Percentiles rank a stretch among this genome's conserved stretches.
Evolutionary conservation across 2,329 filamentous ascomycete genomes (phyloP).

Genomic region (Xenosphaeropsis pyriputrescens): DNA sequence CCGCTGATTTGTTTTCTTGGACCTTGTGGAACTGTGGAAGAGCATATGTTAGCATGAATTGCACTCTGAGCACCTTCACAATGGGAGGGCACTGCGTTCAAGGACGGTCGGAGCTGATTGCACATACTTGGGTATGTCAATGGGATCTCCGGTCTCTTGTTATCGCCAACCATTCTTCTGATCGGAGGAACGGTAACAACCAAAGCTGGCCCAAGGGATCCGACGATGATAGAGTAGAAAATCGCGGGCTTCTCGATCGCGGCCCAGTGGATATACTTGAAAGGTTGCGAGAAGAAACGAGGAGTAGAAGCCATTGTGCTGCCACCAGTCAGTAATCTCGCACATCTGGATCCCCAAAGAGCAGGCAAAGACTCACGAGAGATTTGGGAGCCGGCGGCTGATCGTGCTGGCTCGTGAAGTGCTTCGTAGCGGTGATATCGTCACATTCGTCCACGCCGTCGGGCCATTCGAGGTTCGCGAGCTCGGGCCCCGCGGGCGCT

Average conservation of each 20-base stretch:
- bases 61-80: background rate
- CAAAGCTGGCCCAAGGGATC: slow-evolving; percentile 54
- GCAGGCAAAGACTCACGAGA: no score
- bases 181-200: slow-evolving; percentile 62
- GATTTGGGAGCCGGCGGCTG: no score
- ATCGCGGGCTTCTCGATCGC: slow-evolving; percentile 77
- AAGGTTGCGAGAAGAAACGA: slow-evolving; percentile 70
- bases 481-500: no score
- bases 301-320: slow-evolving; percentile 48
- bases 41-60: slow-evolving; percentile 9
- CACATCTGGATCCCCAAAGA: no score
- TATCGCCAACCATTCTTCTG: slow-evolving; percentile 58
- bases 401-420: no score
- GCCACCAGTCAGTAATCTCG: slow-evolving; percentile 2
- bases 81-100: background rate
- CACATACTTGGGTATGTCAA: slow-evolving; percentile 84
- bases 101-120: background rate
- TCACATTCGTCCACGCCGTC: no score
- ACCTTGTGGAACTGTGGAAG: slow-evolving; percentile 34
- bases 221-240: slow-evolving; percentile 76
- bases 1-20: slow-evolving; percentile 44
- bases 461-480: no score
- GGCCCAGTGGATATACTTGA: slow-evolving; percentile 81
- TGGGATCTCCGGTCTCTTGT: slow-evolving; percentile 58
- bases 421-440: no score